phyloP scores from a whole-genome alignment of 768 basidiomycete species.

The Tricholoma flavovirens region DNA sequence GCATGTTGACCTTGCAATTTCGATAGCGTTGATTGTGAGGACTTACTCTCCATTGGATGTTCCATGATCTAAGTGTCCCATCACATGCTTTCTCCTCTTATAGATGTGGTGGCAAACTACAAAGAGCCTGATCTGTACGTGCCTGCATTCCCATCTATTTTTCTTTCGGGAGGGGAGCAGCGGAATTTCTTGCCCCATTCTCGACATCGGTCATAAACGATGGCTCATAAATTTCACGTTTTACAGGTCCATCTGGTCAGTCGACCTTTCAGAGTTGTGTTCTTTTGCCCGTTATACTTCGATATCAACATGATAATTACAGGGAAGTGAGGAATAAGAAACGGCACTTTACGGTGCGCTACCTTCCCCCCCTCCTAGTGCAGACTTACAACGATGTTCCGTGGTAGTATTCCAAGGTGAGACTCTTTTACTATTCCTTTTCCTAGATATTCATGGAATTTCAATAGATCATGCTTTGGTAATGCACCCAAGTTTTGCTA shows the following conservation, averaged over 20 bases:
- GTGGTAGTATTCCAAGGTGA: slow-evolving; percentile 71
- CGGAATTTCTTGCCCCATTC: neutral
- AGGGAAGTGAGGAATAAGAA: slow-evolving; percentile 90
- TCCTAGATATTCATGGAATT: slow-evolving; percentile 1
- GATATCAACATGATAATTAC: slow-evolving; percentile 9
- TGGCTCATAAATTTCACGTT: neutral
- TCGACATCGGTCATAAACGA: neutral
- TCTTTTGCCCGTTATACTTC: slow-evolving; percentile 7
- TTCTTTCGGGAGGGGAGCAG: neutral
- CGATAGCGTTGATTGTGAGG: slow-evolving; percentile 66
- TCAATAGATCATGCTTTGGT: slow-evolving; percentile 84
- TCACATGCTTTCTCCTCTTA: neutral
- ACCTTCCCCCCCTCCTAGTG: neutral
- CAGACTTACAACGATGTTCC: neutral
- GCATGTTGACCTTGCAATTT: slow-evolving; percentile 2
- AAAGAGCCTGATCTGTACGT: slow-evolving; percentile 77
- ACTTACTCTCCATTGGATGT: neutral
- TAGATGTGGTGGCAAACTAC: slow-evolving; percentile 69
- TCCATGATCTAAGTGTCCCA: neutral
- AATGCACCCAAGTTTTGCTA: slow-evolving; percentile 2
- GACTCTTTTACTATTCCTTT: slow-evolving; percentile 25
- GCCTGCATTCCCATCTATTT: slow-evolving; percentile 4
- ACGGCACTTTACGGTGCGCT: slow-evolving; percentile 75
- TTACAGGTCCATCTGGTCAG: slow-evolving; percentile 77
- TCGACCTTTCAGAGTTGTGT: slow-evolving; percentile 11